Evolutionary conservation across 305 asterid species (phyloP).

Genomic region (Lippia alba): DNA sequence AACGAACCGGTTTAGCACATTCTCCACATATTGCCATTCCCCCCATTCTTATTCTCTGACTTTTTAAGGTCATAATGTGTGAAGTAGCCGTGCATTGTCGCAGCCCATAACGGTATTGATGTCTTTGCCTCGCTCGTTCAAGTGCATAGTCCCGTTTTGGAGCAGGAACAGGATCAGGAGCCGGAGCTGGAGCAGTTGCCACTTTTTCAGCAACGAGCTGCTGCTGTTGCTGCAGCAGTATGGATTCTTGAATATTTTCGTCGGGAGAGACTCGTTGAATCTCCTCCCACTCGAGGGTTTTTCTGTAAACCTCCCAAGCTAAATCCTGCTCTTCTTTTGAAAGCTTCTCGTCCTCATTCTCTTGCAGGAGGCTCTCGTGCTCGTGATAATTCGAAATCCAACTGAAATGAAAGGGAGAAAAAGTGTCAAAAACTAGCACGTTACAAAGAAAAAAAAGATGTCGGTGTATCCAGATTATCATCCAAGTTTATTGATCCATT

Average conservation of each 20-base stretch:
- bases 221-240: constrained; percentile 47
- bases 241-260: constrained; percentile 41
- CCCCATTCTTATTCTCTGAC: constrained; percentile 65
- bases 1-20: constrained; percentile 73
- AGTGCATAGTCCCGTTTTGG: constrained; percentile 46
- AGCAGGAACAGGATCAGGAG: constrained; percentile 33
- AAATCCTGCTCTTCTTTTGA: constrained; percentile 96
- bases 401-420: constrained; percentile 43
- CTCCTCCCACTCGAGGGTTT: constrained; percentile 89
- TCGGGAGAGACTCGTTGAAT: constrained; percentile 59
- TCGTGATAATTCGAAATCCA: constrained; percentile 96
- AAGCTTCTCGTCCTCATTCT: constrained; percentile 90
- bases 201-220: constrained; percentile 32
- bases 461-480: too few species aligned
- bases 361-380: constrained; percentile 92
- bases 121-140: constrained; percentile 50
- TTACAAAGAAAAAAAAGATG: neutral
- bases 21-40: constrained; percentile 86
- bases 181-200: constrained; percentile 23
- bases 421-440: too few species aligned
- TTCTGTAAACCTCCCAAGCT: constrained; percentile 94
- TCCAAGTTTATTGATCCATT: too few species aligned
- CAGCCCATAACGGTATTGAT: constrained; percentile 50
- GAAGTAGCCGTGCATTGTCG: constrained; percentile 78
- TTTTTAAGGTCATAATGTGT: constrained; percentile 71